Evolutionary conservation across 2,329 filamentous ascomycete genomes (phyloP).

Genomic region (Orbilia javanica): DNA sequence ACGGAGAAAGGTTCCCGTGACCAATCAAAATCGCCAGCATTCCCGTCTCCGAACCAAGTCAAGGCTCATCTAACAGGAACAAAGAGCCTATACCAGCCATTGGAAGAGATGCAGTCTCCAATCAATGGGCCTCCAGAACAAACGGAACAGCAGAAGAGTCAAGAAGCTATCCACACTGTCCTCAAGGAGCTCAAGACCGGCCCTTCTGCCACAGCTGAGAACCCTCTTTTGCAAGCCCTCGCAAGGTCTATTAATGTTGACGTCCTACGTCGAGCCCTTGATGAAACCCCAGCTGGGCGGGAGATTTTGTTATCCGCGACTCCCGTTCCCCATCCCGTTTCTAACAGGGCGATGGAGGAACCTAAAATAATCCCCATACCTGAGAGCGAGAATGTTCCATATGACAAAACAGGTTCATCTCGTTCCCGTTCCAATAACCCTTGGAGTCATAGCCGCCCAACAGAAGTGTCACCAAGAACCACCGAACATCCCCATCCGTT

Average conservation of each 20-base stretch:
- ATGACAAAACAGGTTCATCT: slow-evolving; percentile 52
- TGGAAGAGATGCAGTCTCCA: slow-evolving; percentile 31
- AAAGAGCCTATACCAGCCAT: slow-evolving; percentile 36
- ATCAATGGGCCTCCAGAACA: slow-evolving; percentile 3
- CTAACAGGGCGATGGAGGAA: slow-evolving; percentile 30
- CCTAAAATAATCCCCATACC: slow-evolving; percentile 44
- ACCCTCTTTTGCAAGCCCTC: slow-evolving; percentile 36
- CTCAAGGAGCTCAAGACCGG: slow-evolving; percentile 54
- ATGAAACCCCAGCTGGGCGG: slow-evolving; percentile 49
- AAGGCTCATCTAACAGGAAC: slow-evolving; percentile 38
- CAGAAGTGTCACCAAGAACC: slow-evolving; percentile 18
- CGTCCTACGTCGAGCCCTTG: slow-evolving; percentile 45
- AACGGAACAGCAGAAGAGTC: slow-evolving; percentile 46
- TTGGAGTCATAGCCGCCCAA: slow-evolving; percentile 48
- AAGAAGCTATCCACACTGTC: slow-evolving; percentile 51
- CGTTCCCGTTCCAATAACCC: slow-evolving; percentile 55
- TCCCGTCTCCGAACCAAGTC: slow-evolving; percentile 29
- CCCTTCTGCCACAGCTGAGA: slow-evolving; percentile 29
- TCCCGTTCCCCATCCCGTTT: slow-evolving; percentile 37
- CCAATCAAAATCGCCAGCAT: slow-evolving; percentile 43
- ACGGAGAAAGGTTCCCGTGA: slow-evolving; percentile 34
- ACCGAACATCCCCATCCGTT: slow-evolving; percentile 43
- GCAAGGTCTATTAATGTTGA: slow-evolving; percentile 48
- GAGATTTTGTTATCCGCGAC: slow-evolving; percentile 48
- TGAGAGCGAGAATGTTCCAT: slow-evolving; percentile 43